Conservation (phyloP, 352 stramenopile genomes). For the Phytophthora lateralis region DNA sequence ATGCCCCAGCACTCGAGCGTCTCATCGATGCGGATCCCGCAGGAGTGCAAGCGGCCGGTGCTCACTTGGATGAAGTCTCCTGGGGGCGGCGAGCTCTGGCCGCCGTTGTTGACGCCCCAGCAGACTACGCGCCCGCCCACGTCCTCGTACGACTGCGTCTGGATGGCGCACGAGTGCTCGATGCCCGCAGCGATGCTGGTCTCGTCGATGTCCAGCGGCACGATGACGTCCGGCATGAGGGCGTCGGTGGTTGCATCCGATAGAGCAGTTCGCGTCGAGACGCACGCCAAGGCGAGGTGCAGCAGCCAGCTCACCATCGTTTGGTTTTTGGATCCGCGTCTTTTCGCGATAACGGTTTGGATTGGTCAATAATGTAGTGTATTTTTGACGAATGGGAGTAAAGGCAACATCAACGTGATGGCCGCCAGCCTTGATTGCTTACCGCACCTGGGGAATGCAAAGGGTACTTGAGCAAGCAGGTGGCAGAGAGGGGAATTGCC, state of each 20-base stretch:
- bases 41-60: slow-evolving; percentile 73
- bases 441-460: not conserved
- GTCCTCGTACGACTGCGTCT: slow-evolving; percentile 63
- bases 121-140: slow-evolving; percentile 80
- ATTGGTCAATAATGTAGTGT: slow-evolving; percentile 9
- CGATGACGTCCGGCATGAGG: slow-evolving; percentile 25
- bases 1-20: slow-evolving; percentile 80
- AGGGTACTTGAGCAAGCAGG: not conserved
- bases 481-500: not conserved
- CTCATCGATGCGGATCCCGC: slow-evolving; percentile 77
- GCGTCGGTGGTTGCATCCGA: slow-evolving; percentile 2
- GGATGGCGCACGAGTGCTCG: slow-evolving; percentile 83
- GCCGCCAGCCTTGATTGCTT: slow-evolving; percentile 2
- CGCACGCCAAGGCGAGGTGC: not conserved
- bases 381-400: slow-evolving; percentile 20
- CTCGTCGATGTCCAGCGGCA: slow-evolving; percentile 78
- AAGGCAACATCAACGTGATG: not conserved
- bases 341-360: slow-evolving; percentile 5
- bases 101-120: slow-evolving; percentile 70
- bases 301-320: slow-evolving; percentile 13
- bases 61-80: slow-evolving; percentile 85
- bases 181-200: slow-evolving; percentile 77
- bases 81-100: slow-evolving; percentile 54
- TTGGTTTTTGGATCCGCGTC: slow-evolving; percentile 14
- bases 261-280: not conserved